Conservation (phyloP, 1,284 basidiomycete species). For the Boletus semigastroideus region DNA sequence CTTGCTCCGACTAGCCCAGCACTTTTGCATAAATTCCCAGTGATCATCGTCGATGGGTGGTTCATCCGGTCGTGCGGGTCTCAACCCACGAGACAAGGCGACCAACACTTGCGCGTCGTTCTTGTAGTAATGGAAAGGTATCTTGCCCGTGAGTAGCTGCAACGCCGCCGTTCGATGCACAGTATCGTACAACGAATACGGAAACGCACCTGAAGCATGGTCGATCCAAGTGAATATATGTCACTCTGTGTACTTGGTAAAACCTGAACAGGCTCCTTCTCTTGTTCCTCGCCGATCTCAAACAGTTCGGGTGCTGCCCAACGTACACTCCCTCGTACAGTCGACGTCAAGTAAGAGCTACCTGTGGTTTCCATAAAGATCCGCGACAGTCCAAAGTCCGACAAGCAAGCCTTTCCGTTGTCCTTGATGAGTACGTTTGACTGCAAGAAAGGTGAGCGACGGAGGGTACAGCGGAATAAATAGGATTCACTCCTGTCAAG, state of each 20-base stretch:
- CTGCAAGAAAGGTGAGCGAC: constrained; percentile 11
- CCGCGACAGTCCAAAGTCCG: constrained; percentile 30
- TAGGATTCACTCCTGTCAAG: constrained; percentile 22
- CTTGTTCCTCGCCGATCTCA: constrained; percentile 8
- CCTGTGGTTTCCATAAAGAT: constrained; percentile 34
- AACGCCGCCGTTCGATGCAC: not conserved
- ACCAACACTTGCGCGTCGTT: constrained; percentile 24
- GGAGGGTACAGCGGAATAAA: not conserved
- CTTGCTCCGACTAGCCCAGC: constrained; percentile 13
- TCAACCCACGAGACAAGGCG: constrained; percentile 17
- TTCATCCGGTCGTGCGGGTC: constrained; percentile 14
- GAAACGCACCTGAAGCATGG: constrained; percentile 25
- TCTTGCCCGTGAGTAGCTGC: constrained; percentile 24
- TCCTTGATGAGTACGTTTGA: constrained; percentile 36
- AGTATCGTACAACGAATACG: not conserved
- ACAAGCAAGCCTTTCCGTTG: constrained; percentile 22
- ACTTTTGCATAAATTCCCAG: constrained; percentile 25
- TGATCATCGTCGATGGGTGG: constrained; percentile 13
- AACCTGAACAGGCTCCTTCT: not conserved
- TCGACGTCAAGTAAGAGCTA: constrained; percentile 31
- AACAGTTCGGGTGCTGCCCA: constrained; percentile 30
- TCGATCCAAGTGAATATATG: constrained; percentile 29
- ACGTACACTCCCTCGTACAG: constrained; percentile 26
- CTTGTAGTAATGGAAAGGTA: constrained; percentile 28
- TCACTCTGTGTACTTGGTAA: constrained; percentile 14